Conservation (phyloP, 495 filamentous ascomycete species). For the Hypoxylon perforatum region DNA sequence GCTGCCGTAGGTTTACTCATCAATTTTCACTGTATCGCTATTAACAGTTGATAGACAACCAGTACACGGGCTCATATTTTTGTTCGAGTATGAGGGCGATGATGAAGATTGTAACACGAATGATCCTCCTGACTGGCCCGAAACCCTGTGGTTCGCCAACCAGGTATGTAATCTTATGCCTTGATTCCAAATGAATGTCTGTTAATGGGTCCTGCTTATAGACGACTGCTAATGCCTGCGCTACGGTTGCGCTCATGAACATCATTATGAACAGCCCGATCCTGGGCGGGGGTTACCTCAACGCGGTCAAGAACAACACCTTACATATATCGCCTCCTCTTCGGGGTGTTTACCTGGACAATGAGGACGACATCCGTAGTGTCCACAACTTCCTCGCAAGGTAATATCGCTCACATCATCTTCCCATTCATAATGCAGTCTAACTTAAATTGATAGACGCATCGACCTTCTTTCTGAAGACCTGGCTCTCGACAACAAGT, state of each 20-base stretch:
- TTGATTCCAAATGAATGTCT: background rate
- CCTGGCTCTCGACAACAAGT: slow-evolving; percentile 72
- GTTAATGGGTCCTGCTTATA: slow-evolving; percentile 52
- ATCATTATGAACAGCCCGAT: slow-evolving; percentile 94
- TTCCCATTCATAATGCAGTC: background rate
- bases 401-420: slow-evolving; percentile 55
- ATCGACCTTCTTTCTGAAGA: slow-evolving; percentile 85
- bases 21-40: background rate
- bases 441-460: slow-evolving; percentile 61
- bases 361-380: slow-evolving; percentile 78
- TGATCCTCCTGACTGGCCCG: slow-evolving; percentile 61
- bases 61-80: slow-evolving; percentile 84
- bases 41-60: slow-evolving; percentile 64
- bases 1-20: slow-evolving; percentile 66
- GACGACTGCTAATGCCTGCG: slow-evolving; percentile 86
- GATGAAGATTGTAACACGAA: slow-evolving; percentile 46
- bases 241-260: slow-evolving; percentile 87
- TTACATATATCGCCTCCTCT: slow-evolving; percentile 78
- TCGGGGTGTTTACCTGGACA: slow-evolving; percentile 77
- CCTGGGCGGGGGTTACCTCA: no score
- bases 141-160: slow-evolving; percentile 92
- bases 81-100: slow-evolving; percentile 76
- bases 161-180: slow-evolving; percentile 65
- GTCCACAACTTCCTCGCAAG: slow-evolving; percentile 89
- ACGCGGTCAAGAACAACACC: no score